Evolutionary conservation across 2,329 filamentous ascomycete species (phyloP), one percentile per base, ranked within the genome.

Genomic region (Neofusicoccum laricinum): DNA sequence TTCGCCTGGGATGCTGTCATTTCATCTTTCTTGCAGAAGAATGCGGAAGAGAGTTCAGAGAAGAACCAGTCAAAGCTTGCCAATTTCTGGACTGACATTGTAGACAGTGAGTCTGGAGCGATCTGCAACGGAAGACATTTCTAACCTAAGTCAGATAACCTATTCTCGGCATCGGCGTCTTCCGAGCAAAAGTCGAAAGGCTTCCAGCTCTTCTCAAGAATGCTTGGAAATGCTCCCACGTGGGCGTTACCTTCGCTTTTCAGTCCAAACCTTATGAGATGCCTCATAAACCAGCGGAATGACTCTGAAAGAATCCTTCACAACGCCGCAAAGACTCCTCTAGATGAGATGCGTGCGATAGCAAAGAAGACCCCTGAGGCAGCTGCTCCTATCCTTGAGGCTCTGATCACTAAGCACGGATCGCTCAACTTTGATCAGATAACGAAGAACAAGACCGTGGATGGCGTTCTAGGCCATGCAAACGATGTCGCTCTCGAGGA

Each of bases 181-280:
- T 88, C 93, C 48, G 92, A 93, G 69, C 90, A 96, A 64, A 98
- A 97, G 77, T 92, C 92, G 71, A 93, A 92, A 76, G 95, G 95
- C 0, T 94, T 98, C 77, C 87, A 93, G 71, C 85, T 98, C 2
- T 92, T 97, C 71, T 88, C 90, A 70, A 91, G 90, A 71, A 86
- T 93, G 69, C 79, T 97, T 3, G 79, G 81, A 36, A 81, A 79
- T 41, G 79, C 79, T 71, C 73, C 85, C 75, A 67, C 75, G 67
- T 67, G 81, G 73, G 64, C 84, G 83, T 69, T 85, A 80, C 61
- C 82, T 76, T 67, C 82, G 8, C 81, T 97, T 0, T 96, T 98
- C 74, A 93, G 91, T 70, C 87, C 88, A 67, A 96, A 97, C 70
- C 80, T 97, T 21, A 88, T 96, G 78, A 85, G 87, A 55, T 94